A percentile compares a stretch with the other conserved stretches of the same genome.
Conservation (phyloP, 1,284 basidiomycete genomes). For the Apiotrichum sp. region DNA sequence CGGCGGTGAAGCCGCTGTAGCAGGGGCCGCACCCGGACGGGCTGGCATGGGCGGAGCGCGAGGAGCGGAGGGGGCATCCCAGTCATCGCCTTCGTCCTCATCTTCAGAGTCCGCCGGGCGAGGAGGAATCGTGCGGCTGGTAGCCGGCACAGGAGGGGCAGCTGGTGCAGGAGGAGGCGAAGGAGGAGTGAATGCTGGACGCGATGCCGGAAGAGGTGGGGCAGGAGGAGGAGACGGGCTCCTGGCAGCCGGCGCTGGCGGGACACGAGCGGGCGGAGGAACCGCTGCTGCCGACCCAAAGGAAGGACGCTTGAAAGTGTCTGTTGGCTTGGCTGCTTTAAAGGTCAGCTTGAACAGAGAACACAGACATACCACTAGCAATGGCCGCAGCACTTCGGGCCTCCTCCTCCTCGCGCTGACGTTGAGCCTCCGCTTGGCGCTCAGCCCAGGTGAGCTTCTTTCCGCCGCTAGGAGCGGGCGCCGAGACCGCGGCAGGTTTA, state of each 20-base stretch:
- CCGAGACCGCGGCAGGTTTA: constrained; percentile 7
- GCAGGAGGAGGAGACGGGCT: constrained; percentile 42
- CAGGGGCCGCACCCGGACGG: constrained; percentile 1
- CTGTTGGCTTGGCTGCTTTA: not conserved
- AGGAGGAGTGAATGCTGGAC: constrained; percentile 15
- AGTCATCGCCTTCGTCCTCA: constrained; percentile 34
- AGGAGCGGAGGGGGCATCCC: constrained; percentile 29
- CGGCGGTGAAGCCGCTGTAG: constrained; percentile 8
- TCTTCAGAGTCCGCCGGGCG: constrained; percentile 29
- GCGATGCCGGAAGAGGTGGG: constrained; percentile 25
- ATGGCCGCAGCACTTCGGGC: constrained; percentile 57
- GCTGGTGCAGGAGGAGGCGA: constrained; percentile 11
- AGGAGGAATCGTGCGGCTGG: constrained; percentile 19
- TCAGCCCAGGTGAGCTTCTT: constrained; percentile 89
- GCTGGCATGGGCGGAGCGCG: constrained; percentile 13
- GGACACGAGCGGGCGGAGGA: constrained; percentile 7
- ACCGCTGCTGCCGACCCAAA: constrained; percentile 11
- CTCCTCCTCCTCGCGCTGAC: constrained; percentile 75
- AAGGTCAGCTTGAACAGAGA: not conserved
- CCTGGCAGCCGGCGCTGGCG: constrained; percentile 13
- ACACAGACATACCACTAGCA: constrained; percentile 29
- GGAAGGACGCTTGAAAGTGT: constrained; percentile 14
- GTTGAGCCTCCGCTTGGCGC: constrained; percentile 78
- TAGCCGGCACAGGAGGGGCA: too few species aligned
- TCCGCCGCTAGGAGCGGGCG: constrained; percentile 17